Conservation (phyloP, 768 basidiomycete genomes). For the Kwoniella sp. region DNA sequence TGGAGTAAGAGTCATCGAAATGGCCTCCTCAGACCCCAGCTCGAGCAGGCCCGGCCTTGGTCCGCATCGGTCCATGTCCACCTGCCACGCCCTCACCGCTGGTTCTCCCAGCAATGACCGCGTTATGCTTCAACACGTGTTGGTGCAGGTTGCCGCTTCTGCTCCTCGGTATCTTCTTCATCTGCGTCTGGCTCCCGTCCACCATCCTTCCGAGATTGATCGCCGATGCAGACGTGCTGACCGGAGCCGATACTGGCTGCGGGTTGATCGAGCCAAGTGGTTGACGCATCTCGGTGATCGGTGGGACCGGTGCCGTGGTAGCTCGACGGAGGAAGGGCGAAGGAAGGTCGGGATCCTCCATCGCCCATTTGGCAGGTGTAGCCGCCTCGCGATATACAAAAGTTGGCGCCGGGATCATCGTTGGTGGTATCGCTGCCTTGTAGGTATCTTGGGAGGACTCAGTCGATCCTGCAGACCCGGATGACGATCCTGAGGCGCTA, state of each 20-base stretch:
- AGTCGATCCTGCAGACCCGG: neutral
- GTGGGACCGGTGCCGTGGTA: slow-evolving; percentile 8
- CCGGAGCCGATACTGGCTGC: slow-evolving; percentile 4
- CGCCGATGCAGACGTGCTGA: neutral
- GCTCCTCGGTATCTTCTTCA: slow-evolving; percentile 23
- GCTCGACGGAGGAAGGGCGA: slow-evolving; percentile 40
- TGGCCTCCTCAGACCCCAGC: too few relatives aligned
- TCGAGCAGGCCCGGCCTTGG: too few relatives aligned
- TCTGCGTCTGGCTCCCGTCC: neutral
- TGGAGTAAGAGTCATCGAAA: too few relatives aligned
- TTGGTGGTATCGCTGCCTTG: slow-evolving; percentile 17
- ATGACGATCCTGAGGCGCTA: neutral
- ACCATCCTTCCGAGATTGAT: neutral
- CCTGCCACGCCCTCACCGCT: slow-evolving; percentile 13
- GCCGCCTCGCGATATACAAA: slow-evolving; percentile 40
- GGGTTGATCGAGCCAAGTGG: slow-evolving; percentile 17
- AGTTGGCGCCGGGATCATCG: slow-evolving; percentile 32
- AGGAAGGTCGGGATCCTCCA: slow-evolving; percentile 45
- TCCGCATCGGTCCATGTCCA: too few relatives aligned
- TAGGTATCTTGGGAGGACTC: neutral
- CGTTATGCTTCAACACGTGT: slow-evolving; percentile 31
- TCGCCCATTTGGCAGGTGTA: slow-evolving; percentile 47
- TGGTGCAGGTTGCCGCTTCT: slow-evolving; percentile 35
- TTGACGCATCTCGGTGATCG: neutral
- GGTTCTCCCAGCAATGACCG: slow-evolving; percentile 15